These are phyloP conservation scores for Phytophthora idaei DNA, from an alignment of 352 stramenopile genomes.

Conservation along the genomic window DNA sequence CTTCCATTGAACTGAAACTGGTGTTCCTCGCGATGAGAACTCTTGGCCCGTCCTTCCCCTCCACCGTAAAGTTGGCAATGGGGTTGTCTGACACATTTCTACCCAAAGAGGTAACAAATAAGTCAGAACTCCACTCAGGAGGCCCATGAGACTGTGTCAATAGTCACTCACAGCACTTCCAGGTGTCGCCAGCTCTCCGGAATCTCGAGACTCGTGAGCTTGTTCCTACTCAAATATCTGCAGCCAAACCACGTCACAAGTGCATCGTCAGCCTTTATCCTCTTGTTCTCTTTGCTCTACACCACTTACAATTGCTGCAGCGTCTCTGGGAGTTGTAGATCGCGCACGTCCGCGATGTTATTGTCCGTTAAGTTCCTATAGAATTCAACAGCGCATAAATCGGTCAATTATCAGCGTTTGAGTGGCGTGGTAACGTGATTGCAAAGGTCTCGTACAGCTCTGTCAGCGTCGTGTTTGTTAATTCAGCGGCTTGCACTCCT, in stretches of 20 bases:
- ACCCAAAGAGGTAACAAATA: background rate
- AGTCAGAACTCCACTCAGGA: background rate
- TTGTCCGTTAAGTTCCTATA: constrained; percentile 33
- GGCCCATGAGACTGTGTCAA: background rate
- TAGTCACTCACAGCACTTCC: constrained; percentile 27
- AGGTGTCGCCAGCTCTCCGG: constrained; percentile 23
- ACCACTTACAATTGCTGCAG: constrained; percentile 26
- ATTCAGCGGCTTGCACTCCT: constrained; percentile 10
- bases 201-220: constrained; percentile 24
- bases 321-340: constrained; percentile 26
- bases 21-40: constrained; percentile 32
- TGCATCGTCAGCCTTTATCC: constrained; percentile 1
- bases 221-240: constrained; percentile 29
- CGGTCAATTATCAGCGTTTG: constrained; percentile 15
- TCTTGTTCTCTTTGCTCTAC: background rate
- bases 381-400: constrained; percentile 1
- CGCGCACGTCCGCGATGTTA: constrained; percentile 9
- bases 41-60: constrained; percentile 26
- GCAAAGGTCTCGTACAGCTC: constrained; percentile 12
- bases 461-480: constrained; percentile 14
- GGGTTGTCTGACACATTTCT: constrained; percentile 40
- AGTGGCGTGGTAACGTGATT: background rate
- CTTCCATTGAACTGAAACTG: constrained; percentile 17
- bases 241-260: background rate
- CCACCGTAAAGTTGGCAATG: constrained; percentile 26